Evolutionary conservation across 2,329 filamentous ascomycete genomes (phyloP).

Genomic region (Penicillium occitanis): DNA sequence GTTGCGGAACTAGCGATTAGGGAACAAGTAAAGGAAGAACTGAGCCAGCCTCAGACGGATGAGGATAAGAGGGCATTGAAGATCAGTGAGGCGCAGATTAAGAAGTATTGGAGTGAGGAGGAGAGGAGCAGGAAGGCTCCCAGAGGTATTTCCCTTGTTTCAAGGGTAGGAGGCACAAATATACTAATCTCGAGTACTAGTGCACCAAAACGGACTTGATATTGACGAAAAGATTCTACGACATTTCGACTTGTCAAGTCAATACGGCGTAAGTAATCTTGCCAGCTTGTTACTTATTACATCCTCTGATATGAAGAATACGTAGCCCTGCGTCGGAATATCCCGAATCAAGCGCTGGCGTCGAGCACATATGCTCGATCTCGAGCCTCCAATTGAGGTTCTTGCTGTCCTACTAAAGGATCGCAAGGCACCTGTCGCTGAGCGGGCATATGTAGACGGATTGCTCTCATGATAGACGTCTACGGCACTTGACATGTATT

Average conservation of each 20-base stretch:
- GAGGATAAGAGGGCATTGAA: slow-evolving; percentile 56
- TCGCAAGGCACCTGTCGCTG: slow-evolving; percentile 44
- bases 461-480: slow-evolving; percentile 37
- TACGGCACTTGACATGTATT: slow-evolving; percentile 22
- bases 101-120: slow-evolving; percentile 72
- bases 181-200: slow-evolving; percentile 28
- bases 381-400: slow-evolving; percentile 88
- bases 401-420: slow-evolving; percentile 78
- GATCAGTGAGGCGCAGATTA: slow-evolving; percentile 67
- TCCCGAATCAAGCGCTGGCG: slow-evolving; percentile 81
- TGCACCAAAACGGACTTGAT: slow-evolving; percentile 74
- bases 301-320: neutral
- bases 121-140: slow-evolving; percentile 67
- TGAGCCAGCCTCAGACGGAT: slow-evolving; percentile 34
- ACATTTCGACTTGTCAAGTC: slow-evolving; percentile 87
- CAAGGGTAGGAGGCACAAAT: too few species aligned
- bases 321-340: slow-evolving; percentile 83
- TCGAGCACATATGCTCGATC: slow-evolving; percentile 74
- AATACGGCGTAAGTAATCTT: slow-evolving; percentile 76
- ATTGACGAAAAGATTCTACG: slow-evolving; percentile 81
- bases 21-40: slow-evolving; percentile 52
- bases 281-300: neutral
- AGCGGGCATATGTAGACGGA: slow-evolving; percentile 65
- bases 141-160: slow-evolving; percentile 35
- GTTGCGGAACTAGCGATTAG: slow-evolving; percentile 39